Percentiles rank a stretch among this genome's conserved stretches.
phyloP scores from a whole-genome alignment of 305 asterid species.

The Withania somnifera region DNA sequence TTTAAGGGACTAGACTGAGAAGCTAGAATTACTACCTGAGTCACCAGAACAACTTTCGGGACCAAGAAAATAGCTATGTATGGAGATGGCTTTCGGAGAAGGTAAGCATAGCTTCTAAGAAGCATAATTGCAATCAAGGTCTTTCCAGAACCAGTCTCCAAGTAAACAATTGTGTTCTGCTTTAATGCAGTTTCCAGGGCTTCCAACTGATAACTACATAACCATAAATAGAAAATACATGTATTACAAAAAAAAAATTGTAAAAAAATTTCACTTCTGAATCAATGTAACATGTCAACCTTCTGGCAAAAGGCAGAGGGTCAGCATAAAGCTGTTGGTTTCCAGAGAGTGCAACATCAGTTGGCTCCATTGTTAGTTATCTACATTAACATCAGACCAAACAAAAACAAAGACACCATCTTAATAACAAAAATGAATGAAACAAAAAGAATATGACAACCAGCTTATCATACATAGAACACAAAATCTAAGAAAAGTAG shows the following conservation, averaged over 20 bases:
- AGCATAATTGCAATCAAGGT: constrained; percentile 83
- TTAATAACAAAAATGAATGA: too few species aligned
- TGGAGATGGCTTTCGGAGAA: constrained; percentile 52
- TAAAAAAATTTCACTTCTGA: too few species aligned
- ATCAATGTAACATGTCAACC: not conserved
- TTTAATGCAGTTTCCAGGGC: constrained; percentile 59
- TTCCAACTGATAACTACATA: constrained; percentile 62
- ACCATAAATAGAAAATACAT: constrained; percentile 5
- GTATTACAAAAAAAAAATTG: not conserved
- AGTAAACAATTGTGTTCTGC: constrained; percentile 62
- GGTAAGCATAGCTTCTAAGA: constrained; percentile 48
- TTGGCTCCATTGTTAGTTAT: not conserved
- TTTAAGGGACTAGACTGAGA: too few species aligned
- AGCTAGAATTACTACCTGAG: constrained; percentile 40
- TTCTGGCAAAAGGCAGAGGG: constrained; percentile 1
- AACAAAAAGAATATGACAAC: too few species aligned
- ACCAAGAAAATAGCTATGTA: constrained; percentile 72
- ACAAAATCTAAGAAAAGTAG: too few species aligned
- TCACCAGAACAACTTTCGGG: constrained; percentile 68
- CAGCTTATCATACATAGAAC: too few species aligned
- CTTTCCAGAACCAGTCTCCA: constrained; percentile 88
- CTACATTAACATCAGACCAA: not conserved
- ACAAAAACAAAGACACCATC: not conserved
- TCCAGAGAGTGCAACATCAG: not conserved
- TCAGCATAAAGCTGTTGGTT: not conserved